Evolutionary conservation across 306 rosid species (phyloP).

Genomic region (Ceratonia siliqua): DNA sequence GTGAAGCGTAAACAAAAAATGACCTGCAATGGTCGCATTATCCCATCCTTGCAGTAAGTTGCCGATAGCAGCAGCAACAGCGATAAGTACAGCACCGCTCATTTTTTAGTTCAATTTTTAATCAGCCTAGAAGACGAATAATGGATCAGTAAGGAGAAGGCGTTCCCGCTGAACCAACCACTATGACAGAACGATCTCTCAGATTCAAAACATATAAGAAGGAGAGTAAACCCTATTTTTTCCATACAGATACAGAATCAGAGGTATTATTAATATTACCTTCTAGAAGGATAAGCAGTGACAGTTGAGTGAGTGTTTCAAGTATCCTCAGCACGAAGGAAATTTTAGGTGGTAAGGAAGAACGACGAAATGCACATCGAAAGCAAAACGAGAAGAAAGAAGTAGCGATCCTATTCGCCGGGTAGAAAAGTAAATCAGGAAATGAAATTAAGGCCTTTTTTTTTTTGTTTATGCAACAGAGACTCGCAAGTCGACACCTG

Average conservation of each 20-base stretch:
- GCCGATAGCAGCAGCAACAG: conserved; percentile 83
- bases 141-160: conserved; percentile 28
- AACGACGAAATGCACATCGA: conserved; percentile 7
- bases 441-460: background rate
- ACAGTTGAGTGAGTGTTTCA: background rate
- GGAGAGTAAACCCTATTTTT: conserved; percentile 11
- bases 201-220: background rate
- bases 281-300: background rate
- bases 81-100: conserved; percentile 87
- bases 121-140: conserved; percentile 29
- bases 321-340: background rate
- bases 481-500: conserved; percentile 47
- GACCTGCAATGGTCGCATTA: conserved; percentile 91
- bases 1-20: background rate
- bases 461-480: conserved; percentile 6
- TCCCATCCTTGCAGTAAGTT: conserved; percentile 93
- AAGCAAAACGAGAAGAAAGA: background rate
- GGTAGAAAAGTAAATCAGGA: conserved; percentile 11
- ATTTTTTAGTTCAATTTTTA: conserved; percentile 37
- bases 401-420: conserved; percentile 12
- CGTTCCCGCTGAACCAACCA: background rate
- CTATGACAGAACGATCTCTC: background rate
- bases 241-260: background rate
- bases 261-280: background rate
- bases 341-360: background rate